Conservation (phyloP, 2,329 filamentous ascomycete genomes). For the Fusarium nygamai region DNA sequence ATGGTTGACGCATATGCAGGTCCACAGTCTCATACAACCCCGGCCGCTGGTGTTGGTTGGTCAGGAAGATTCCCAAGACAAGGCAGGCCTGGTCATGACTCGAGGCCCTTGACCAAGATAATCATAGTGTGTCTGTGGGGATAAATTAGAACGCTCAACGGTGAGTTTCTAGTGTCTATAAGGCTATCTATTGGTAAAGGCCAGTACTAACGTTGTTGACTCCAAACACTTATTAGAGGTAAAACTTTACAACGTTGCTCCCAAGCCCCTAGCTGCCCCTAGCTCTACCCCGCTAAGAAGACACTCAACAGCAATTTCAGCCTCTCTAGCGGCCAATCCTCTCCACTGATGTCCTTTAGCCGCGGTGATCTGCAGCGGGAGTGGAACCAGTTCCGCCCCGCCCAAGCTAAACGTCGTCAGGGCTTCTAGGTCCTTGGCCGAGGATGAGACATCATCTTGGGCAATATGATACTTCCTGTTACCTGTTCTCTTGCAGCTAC, state of each 20-base stretch:
- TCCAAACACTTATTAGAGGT: background rate
- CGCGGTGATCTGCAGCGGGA: conserved; percentile 3
- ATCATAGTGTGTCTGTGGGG: background rate
- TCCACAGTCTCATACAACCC: conserved; percentile 5
- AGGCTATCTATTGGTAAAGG: background rate
- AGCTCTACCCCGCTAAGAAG: background rate
- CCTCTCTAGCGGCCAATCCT: background rate
- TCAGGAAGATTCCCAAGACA: background rate
- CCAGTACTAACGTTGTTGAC: background rate
- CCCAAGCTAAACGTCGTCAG: background rate
- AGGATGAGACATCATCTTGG: background rate
- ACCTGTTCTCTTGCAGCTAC: background rate
- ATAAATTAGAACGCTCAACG: background rate
- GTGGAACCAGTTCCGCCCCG: background rate
- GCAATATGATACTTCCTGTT: background rate
- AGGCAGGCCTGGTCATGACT: background rate
- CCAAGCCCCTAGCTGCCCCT: background rate
- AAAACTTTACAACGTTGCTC: background rate
- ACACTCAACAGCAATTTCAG: background rate
- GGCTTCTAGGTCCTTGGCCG: background rate
- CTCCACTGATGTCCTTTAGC: background rate
- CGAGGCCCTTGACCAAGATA: background rate
- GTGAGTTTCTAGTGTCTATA: background rate
- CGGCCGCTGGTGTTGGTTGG: background rate
- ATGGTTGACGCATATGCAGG: conserved; percentile 8